Evolutionary conservation across 2,329 filamentous ascomycete species (phyloP).

Genomic region (Colletotrichum sp.): DNA sequence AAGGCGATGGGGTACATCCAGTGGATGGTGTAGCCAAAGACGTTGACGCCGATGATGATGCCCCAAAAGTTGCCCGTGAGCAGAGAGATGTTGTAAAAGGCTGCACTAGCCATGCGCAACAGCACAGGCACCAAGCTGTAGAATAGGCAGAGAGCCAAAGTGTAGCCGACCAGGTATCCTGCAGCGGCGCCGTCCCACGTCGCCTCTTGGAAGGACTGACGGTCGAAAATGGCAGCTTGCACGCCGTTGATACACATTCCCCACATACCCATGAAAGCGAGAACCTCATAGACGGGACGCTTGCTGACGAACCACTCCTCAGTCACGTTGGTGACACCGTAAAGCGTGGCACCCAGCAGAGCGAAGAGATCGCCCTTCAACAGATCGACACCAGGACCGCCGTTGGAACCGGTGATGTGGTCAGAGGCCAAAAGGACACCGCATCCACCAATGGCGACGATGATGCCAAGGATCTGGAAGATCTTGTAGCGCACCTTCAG

Average conservation of each 20-base stretch:
- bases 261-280: conserved; percentile 88
- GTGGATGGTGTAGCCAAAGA: conserved; percentile 81
- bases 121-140: conserved; percentile 88
- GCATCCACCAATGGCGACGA: conserved; percentile 90
- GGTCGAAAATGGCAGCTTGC: conserved; percentile 92
- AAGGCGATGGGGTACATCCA: conserved; percentile 97
- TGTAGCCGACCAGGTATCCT: conserved; percentile 90
- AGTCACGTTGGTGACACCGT: conserved; percentile 88
- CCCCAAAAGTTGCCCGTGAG: conserved; percentile 98
- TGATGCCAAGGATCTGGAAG: conserved; percentile 83
- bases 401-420: conserved; percentile 78
- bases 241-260: conserved; percentile 90
- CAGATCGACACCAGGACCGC: conserved; percentile 69
- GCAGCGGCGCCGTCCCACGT: conserved; percentile 71
- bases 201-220: conserved; percentile 67
- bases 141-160: conserved; percentile 80
- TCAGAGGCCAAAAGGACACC: conserved; percentile 87
- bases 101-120: conserved; percentile 86
- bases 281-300: conserved; percentile 87
- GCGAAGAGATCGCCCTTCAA: conserved; percentile 94
- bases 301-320: conserved; percentile 94
- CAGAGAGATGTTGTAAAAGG: conserved; percentile 95
- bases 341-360: conserved; percentile 85
- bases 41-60: conserved; percentile 85
- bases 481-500: conserved; percentile 88